Conservation (phyloP, 495 filamentous ascomycete genomes). For the Extremus antarcticus region DNA sequence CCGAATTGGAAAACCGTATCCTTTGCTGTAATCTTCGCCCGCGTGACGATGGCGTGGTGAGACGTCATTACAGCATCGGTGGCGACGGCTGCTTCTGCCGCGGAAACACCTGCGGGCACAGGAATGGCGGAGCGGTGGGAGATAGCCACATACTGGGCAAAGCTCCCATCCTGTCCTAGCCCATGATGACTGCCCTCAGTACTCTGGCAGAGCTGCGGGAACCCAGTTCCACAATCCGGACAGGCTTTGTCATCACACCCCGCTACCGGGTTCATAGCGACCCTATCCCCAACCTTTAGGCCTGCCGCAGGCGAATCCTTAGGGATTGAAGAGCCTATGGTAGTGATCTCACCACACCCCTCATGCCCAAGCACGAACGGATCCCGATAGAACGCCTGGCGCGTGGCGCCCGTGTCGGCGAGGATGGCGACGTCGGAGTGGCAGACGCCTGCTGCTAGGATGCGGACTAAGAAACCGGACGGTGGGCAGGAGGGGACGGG, state of each 20-base stretch:
- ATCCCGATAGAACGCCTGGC: neutral
- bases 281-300: neutral
- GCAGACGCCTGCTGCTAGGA: neutral
- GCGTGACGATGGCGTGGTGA: neutral
- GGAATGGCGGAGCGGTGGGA: neutral
- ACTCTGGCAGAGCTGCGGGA: neutral
- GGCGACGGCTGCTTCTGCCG: neutral
- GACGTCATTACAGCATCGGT: neutral
- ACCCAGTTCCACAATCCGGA: neutral
- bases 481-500: neutral
- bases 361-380: neutral
- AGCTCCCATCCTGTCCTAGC: neutral
- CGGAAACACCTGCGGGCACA: neutral
- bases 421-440: neutral
- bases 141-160: neutral
- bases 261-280: neutral
- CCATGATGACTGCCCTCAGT: neutral
- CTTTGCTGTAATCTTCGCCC: neutral
- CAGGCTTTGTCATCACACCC: neutral
- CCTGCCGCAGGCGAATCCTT: neutral
- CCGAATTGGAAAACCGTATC: neutral
- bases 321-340: neutral
- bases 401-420: neutral
- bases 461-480: neutral
- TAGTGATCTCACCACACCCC: neutral